Evolutionary conservation across 139 green algal species (phyloP).

Genomic region (Cymbomonas tetramitiformis): DNA sequence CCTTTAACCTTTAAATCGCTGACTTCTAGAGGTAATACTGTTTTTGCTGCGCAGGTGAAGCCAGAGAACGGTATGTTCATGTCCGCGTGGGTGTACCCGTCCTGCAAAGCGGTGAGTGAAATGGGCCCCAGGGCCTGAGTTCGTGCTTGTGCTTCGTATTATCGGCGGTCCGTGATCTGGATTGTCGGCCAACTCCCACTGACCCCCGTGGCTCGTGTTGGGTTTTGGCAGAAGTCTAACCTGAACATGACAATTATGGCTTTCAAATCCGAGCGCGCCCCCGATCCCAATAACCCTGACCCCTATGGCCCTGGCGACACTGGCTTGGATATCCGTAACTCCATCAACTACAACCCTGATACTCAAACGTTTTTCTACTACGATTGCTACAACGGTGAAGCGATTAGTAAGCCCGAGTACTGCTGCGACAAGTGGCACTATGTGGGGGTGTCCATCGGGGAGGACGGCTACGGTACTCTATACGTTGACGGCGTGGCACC

Average conservation of each 20-base stretch:
- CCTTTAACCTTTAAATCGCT: no score
- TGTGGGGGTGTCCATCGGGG: slow-evolving; percentile 2
- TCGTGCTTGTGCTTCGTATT: no score
- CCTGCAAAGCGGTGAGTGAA: neutral
- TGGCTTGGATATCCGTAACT: slow-evolving; percentile 18
- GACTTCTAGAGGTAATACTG: no score
- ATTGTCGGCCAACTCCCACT: no score
- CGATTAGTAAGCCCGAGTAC: slow-evolving; percentile 1
- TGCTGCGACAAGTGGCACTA: slow-evolving; percentile 23
- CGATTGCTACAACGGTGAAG: slow-evolving; percentile 16
- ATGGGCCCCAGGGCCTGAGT: no score
- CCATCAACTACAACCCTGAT: slow-evolving; percentile 15
- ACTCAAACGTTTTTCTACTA: slow-evolving; percentile 21
- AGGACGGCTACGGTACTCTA: slow-evolving; percentile 12
- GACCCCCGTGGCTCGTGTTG: no score
- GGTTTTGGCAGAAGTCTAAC: no score
- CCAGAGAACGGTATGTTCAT: slow-evolving; percentile 14
- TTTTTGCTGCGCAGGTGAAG: no score
- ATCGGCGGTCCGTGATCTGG: no score
- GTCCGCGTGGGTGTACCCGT: slow-evolving; percentile 19
- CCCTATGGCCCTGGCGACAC: neutral
- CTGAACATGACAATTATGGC: slow-evolving; percentile 5
- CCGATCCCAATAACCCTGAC: neutral
- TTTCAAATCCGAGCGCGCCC: slow-evolving; percentile 14
- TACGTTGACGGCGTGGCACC: slow-evolving; percentile 17